Evolutionary conservation across 129 eudicot species (phyloP), one percentile per base, ranked within the genome.

Genomic region (Calendula officinalis): DNA sequence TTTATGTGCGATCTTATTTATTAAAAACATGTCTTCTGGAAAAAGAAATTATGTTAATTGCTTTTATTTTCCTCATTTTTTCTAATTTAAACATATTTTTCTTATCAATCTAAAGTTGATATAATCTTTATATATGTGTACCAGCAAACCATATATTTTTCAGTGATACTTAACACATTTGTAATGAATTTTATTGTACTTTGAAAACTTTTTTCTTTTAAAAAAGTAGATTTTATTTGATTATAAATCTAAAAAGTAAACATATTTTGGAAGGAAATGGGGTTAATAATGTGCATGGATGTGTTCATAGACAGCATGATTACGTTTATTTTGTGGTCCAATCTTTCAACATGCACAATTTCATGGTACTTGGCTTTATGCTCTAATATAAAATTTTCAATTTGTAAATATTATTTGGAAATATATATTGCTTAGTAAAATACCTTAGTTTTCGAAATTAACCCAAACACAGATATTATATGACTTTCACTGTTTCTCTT

Each of bases 201-300:
- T 73, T 55, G 58, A 64, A 36, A 52, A 64, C 39, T 66, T 45
- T 55, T 72, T 72, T 47, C n/a, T 40, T 55, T 64, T 3, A 5
- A 45, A 46, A 73, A 55, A 59, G 14, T 55, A 72, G 72, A 56
- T 36, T 47, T 73, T 55, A 45, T 56, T 63, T 73, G 60, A 73
- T 64, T 71, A 64, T 55, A 56, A 37, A 63, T 37, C 35, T 17
- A n/a, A 13, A 67, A 22, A 54, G 34, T n/a, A 34, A 43, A 34
- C 62, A 67, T 3, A 13, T 56, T 56, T 56, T 36, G 17, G 30
- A 70, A 60, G 65, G 42, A 45, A 63, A 64, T 73, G 30, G 77
- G 77, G 77, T 56, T 73, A 57, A 73, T 73, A 64, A 73, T 73
- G 77, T 73, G 77, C 66, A 73, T 73, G 67, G 35, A 73, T 66